Percentiles rank a stretch among this genome's conserved stretches.
Evolutionary conservation across 1,139 yeast genomes (phyloP).

Genomic region (Zygosaccharomyces pseudobailii): DNA sequence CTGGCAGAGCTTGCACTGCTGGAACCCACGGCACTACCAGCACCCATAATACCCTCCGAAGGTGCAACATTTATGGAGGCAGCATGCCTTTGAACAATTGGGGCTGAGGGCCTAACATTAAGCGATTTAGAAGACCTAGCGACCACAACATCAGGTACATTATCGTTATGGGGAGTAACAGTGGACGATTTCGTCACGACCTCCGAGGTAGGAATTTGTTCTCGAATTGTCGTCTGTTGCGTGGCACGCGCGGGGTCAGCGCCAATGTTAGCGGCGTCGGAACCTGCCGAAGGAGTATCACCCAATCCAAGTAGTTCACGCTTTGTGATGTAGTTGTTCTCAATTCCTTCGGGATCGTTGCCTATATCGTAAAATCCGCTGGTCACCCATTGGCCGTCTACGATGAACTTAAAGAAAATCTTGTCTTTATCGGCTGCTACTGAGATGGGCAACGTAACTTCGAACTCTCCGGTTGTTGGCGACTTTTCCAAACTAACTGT

Average conservation of each 20-base stretch:
- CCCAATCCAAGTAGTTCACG: slow-evolving; percentile 27
- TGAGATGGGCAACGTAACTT: slow-evolving; percentile 51
- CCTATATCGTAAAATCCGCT: slow-evolving; percentile 42
- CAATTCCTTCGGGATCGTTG: slow-evolving; percentile 48
- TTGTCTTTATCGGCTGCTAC: slow-evolving; percentile 37
- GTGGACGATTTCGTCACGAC: slow-evolving; percentile 1
- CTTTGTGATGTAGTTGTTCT: slow-evolving; percentile 52
- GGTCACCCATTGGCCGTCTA: slow-evolving; percentile 67
- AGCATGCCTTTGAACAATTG: not conserved
- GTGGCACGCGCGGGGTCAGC: slow-evolving; percentile 4
- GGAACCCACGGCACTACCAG: not conserved
- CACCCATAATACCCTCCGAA: not conserved
- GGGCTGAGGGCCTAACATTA: not conserved
- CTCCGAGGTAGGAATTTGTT: no score
- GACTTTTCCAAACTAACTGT: slow-evolving; percentile 55
- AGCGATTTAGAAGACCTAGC: slow-evolving; percentile 1
- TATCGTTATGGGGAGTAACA: not conserved
- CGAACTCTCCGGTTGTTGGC: slow-evolving; percentile 51
- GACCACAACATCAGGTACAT: not conserved
- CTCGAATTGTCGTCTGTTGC: no score
- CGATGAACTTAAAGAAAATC: slow-evolving; percentile 62
- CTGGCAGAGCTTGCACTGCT: slow-evolving; percentile 2
- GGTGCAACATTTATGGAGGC: slow-evolving; percentile 1
- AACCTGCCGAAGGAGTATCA: not conserved
- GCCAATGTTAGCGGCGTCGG: slow-evolving; percentile 1